Evolutionary conservation across 2,329 filamentous ascomycete genomes (phyloP), one percentile per base, ranked within the genome.

Genomic region (Rhynchosporium graminicola): DNA sequence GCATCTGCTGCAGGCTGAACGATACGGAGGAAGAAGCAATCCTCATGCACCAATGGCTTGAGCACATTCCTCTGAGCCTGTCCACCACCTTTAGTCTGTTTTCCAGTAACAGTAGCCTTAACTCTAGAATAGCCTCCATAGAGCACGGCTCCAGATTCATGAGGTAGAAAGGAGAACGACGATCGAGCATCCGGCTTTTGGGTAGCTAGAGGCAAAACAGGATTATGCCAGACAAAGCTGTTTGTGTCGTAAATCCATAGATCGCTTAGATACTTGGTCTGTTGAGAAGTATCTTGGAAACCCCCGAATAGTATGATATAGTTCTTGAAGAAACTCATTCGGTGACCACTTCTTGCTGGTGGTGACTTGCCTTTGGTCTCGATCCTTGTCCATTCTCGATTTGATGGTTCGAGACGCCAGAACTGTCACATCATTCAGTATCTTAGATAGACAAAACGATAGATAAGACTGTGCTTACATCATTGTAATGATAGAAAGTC

Each of bases 401-500:
- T 87, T 8, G 83, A 83, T 0, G 94, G 90, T 73, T 98, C 93
- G 48, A 98, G 83, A 56, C 89, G 84, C 94, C 95, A 99, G 75
- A 99, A 98, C 68, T 73, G 20, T 28, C 43, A n/a, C 20, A 20
- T 13, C 29, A 48, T 28, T 68, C 31, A 65, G 59, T 48, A 54
- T 31, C 5, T 20, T 36, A 13, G 7, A 13, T 20, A 31, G 2
- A 51, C 1, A 8, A 15, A 13, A 26, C 28, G 7, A 26, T 12
- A 15, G 52, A 26, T 15, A 4, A 13, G 2, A 38, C 36, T 8
- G 12, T n/a, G 58, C 66, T 64, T 58, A 71, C 68, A 78, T 98
- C 95, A 72, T 96, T 97, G 79, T 99, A 99, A 77, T 99, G 95
- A 76, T 99, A 97, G 73, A 99, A 99, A 0, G 94, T 98, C 3